These are phyloP conservation scores for Fagopyrum tataricum DNA, from an alignment of 148 eudicot genomes.

Conservation along the genomic window DNA sequence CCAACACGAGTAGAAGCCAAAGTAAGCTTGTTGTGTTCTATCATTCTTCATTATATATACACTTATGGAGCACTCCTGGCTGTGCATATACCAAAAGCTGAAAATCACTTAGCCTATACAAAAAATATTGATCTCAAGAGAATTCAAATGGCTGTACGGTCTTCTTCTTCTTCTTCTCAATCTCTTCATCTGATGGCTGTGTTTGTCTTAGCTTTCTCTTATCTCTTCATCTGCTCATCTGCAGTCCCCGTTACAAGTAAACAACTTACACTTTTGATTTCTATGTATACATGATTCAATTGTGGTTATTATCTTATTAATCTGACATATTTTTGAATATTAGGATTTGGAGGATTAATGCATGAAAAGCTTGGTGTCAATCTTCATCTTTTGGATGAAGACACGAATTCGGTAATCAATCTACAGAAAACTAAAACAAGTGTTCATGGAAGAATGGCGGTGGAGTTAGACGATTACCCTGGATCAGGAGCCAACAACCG, in stretches of 20 bases:
- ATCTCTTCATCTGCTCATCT: background rate
- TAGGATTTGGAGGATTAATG: background rate
- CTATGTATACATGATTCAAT: background rate
- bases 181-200: background rate
- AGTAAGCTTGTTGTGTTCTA: background rate
- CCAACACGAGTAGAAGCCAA: background rate
- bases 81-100: background rate
- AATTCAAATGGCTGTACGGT: background rate
- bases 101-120: background rate
- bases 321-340: background rate
- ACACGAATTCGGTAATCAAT: background rate
- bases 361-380: background rate
- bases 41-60: conserved; percentile 1
- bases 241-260: conserved; percentile 12
- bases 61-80: background rate
- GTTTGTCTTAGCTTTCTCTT: background rate
- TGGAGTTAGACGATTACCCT: conserved; percentile 52
- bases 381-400: conserved; percentile 7
- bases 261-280: background rate
- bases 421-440: background rate
- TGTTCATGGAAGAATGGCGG: conserved; percentile 22
- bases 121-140: background rate
- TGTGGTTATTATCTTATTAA: background rate
- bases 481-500: conserved; percentile 75
- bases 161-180: background rate